Evolutionary conservation across 2,329 filamentous ascomycete genomes (phyloP).

Genomic region (Paraphoma chrysanthemicola): DNA sequence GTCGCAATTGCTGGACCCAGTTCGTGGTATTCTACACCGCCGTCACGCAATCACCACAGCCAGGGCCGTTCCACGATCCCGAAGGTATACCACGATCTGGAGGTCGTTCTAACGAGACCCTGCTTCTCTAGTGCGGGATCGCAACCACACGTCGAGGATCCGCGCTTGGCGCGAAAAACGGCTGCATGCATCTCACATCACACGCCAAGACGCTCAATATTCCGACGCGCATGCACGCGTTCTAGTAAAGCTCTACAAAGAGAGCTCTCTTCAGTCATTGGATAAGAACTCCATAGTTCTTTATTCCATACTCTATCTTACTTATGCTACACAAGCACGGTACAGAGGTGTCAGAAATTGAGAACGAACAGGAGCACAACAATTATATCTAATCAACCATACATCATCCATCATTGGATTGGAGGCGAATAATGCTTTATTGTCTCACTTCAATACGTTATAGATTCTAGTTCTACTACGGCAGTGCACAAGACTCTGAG

Average conservation of each 20-base stretch:
- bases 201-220: constrained; percentile 35
- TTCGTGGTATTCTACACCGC: neutral
- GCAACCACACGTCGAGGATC: constrained; percentile 20
- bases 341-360: neutral
- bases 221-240: constrained; percentile 15
- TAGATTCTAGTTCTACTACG: no score
- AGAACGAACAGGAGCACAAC: no score
- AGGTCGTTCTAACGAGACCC: neutral
- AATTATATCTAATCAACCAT: no score
- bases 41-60: neutral
- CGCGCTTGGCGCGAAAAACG: constrained; percentile 24
- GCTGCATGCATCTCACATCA: constrained; percentile 35
- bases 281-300: no score
- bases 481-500: no score
- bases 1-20: neutral
- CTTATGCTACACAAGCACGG: no score
- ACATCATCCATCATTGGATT: no score
- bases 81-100: neutral
- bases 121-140: constrained; percentile 5
- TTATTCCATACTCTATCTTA: no score
- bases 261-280: neutral
- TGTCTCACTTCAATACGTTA: no score
- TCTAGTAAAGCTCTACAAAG: constrained; percentile 17
- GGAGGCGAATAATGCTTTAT: no score
- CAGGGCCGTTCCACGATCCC: neutral